Conservation (phyloP, 768 basidiomycete species). For the Hypholoma fasciculare region DNA sequence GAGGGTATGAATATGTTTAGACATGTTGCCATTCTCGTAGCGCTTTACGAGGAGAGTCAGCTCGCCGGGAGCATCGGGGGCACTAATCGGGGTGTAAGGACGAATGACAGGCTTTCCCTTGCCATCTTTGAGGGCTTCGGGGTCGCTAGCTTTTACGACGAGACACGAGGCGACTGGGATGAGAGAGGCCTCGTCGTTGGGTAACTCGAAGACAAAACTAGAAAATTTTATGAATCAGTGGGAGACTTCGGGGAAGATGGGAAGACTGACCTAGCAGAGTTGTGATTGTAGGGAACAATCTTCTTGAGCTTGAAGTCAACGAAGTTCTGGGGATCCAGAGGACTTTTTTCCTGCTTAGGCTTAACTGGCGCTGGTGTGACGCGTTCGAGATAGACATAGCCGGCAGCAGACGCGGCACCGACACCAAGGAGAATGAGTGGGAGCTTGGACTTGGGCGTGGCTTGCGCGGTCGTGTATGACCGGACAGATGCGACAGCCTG, state of each 20-base stretch:
- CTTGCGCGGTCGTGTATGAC: conserved; percentile 38
- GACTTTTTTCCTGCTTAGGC: conserved; percentile 58
- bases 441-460: conserved; percentile 48
- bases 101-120: conserved; percentile 89
- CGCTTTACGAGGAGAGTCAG: conserved; percentile 84
- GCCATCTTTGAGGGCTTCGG: conserved; percentile 60
- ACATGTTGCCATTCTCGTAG: conserved; percentile 80
- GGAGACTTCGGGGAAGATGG: neutral
- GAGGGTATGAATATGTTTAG: conserved; percentile 78
- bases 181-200: conserved; percentile 73
- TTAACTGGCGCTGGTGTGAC: conserved; percentile 20
- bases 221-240: neutral
- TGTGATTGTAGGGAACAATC: conserved; percentile 90
- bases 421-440: conserved; percentile 49
- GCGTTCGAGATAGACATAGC: conserved; percentile 52
- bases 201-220: conserved; percentile 81
- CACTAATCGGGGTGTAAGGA: conserved; percentile 92
- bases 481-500: conserved; percentile 38
- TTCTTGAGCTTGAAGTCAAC: conserved; percentile 82
- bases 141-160: conserved; percentile 71
- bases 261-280: conserved; percentile 67
- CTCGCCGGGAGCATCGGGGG: conserved; percentile 72
- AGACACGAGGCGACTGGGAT: conserved; percentile 81
- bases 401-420: conserved; percentile 42
- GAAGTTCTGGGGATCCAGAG: conserved; percentile 75